phyloP scores from a whole-genome alignment of 352 stramenopile genomes.

The Phytophthora pseudosyringae region DNA sequence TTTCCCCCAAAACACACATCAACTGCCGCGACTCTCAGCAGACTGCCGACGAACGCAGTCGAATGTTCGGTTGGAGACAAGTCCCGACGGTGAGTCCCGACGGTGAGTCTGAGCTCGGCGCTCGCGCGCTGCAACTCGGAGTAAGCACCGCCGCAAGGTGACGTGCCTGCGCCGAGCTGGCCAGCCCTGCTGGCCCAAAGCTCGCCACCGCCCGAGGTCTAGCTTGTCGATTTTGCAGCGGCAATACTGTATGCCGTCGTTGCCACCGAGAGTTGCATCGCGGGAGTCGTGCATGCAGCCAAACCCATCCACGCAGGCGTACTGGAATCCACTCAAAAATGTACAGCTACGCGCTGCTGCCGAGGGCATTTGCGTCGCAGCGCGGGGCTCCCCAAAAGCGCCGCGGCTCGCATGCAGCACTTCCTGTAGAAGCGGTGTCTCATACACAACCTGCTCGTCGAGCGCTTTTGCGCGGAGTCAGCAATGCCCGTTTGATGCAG shows the following conservation, averaged over 20 bases:
- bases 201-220: not conserved
- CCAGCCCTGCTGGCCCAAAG: not conserved
- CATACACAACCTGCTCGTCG: constrained; percentile 27
- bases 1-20: constrained; percentile 30
- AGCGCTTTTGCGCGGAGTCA: constrained; percentile 15
- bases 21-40: not conserved
- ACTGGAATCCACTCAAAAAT: constrained; percentile 35
- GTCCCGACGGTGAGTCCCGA: constrained; percentile 19
- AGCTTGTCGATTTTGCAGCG: not conserved
- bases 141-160: not conserved
- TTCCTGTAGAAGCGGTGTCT: constrained; percentile 37
- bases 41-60: constrained; percentile 26
- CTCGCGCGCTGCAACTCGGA: not conserved
- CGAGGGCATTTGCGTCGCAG: constrained; percentile 7
- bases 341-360: not conserved
- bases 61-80: constrained; percentile 38
- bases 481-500: constrained; percentile 36
- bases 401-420: constrained; percentile 20
- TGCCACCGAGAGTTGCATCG: constrained; percentile 7
- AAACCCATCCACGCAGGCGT: constrained; percentile 2
- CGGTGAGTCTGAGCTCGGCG: not conserved
- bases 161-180: not conserved
- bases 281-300: constrained; percentile 4
- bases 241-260: not conserved
- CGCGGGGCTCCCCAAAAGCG: constrained; percentile 8